Base-by-base conservation (phyloP, 345 rosid genomes). In the Sonneratia alba region DNA sequence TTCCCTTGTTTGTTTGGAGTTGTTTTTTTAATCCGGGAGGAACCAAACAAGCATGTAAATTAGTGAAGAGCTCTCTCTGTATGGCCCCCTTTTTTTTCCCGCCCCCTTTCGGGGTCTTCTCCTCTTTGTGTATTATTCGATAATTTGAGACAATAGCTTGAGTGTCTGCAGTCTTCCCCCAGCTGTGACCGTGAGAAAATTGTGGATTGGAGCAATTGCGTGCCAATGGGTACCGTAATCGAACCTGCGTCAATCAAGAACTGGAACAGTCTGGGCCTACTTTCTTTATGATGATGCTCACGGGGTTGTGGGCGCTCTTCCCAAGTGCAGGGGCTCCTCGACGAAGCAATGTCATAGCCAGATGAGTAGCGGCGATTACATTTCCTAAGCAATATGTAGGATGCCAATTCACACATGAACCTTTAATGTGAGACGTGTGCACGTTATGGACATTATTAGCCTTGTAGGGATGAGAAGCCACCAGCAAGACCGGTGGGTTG, bases 11-110 rank as follows among this genome's bases (percentile, higher is more conserved):
- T 78, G 68, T 76, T 68, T 73, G 66, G 75, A 51, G 16, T 66
- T 43, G 73, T 66, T 72, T 66, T 42, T 22, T 72, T 62, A 56
- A 70, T 69, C 38, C 37, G 66, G 80, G 75, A 77, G 80, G 81
- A 78, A 75, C 79, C 82, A 71, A 78, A 75, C 75, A 51, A 71
- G 85, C 84, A 76, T 86, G 84, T 88, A 86, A 86, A 83, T 87
- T 78, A 77, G 88, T 81, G 82, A 84, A 80, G 77, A 79, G 73
- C 82, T 71, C 70, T 71, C 73, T 49, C 69, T 73, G 72, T 69
- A 38, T 68, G 6, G 6, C 45, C 10, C 45, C 10, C 45, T 42
- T 42, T 5, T 5, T 69, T 45, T 68, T 76, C 45, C 9, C 9
- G 6, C 45, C 10, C 45, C 10, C 45, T 42, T 42, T 5, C 0